Conservation (phyloP, 2,329 filamentous ascomycete genomes). For the Chaetomiaceae sp. region DNA sequence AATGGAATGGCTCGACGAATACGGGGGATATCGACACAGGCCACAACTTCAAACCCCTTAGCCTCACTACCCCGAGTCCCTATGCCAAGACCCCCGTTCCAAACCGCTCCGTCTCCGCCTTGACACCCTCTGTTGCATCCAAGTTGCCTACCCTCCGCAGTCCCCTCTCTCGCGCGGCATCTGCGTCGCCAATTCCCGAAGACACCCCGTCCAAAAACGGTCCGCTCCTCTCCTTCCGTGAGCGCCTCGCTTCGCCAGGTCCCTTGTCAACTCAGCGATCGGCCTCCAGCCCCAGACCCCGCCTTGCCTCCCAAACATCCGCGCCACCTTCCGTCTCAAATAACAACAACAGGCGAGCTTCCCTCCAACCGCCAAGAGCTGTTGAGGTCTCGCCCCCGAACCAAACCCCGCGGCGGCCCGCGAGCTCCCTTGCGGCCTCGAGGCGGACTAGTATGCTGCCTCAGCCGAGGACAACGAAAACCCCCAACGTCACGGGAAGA, state of each 20-base stretch:
- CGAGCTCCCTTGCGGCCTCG: slow-evolving; percentile 51
- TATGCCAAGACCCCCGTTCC: slow-evolving; percentile 45
- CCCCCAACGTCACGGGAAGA: slow-evolving; percentile 39
- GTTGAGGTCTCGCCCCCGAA: slow-evolving; percentile 27
- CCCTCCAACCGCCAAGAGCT: slow-evolving; percentile 45
- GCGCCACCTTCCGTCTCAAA: slow-evolving; percentile 33
- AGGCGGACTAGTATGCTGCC: slow-evolving; percentile 53
- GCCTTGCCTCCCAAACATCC: slow-evolving; percentile 41
- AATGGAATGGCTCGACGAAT: slow-evolving; percentile 68
- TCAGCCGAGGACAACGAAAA: slow-evolving; percentile 35
- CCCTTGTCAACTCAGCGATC: slow-evolving; percentile 45
- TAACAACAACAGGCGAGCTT: slow-evolving; percentile 44
- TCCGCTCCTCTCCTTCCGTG: slow-evolving; percentile 46
- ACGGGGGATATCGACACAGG: slow-evolving; percentile 59
- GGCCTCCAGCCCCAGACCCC: slow-evolving; percentile 37
- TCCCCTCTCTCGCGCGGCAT: slow-evolving; percentile 41
- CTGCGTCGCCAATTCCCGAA: slow-evolving; percentile 45
- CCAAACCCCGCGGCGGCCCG: slow-evolving; percentile 44
- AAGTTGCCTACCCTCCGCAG: slow-evolving; percentile 47
- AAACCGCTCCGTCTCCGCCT: slow-evolving; percentile 39
- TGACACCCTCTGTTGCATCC: slow-evolving; percentile 41
- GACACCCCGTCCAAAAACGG: slow-evolving; percentile 42
- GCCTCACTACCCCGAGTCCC: slow-evolving; percentile 54
- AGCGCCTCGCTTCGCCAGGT: slow-evolving; percentile 41
- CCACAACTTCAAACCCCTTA: slow-evolving; percentile 62